These are phyloP conservation scores for Lagenidium giganteum DNA, from an alignment of 352 stramenopile genomes.

Conservation along the genomic window DNA sequence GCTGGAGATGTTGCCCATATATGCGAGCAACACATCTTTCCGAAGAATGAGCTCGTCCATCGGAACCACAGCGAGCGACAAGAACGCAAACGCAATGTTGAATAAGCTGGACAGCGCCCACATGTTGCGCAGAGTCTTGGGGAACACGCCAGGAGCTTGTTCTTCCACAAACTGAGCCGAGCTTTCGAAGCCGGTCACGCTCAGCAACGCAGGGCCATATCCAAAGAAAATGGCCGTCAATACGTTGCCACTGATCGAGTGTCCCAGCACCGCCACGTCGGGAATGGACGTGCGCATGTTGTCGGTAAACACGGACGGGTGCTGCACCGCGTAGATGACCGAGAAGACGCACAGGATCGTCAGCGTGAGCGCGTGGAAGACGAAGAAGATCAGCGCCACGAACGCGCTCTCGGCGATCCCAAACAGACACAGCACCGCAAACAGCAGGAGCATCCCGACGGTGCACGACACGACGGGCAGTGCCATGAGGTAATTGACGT, in stretches of 20 bases:
- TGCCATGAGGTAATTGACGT: slow-evolving; percentile 62
- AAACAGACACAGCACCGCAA: slow-evolving; percentile 65
- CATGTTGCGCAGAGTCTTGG: slow-evolving; percentile 81
- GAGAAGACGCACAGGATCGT: slow-evolving; percentile 39
- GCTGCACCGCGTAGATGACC: slow-evolving; percentile 40
- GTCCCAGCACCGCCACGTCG: slow-evolving; percentile 21
- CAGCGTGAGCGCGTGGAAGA: slow-evolving; percentile 58
- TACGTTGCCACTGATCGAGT: slow-evolving; percentile 16
- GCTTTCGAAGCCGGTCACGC: slow-evolving; percentile 82
- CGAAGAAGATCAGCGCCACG: slow-evolving; percentile 76
- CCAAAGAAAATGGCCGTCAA: slow-evolving; percentile 49
- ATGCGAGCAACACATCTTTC: slow-evolving; percentile 53
- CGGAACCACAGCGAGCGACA: slow-evolving; percentile 62
- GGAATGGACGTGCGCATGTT: slow-evolving; percentile 53
- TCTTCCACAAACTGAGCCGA: slow-evolving; percentile 84
- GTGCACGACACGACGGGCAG: slow-evolving; percentile 37
- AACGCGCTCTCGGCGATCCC: slow-evolving; percentile 74
- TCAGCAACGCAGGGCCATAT: slow-evolving; percentile 60
- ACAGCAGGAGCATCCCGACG: slow-evolving; percentile 52
- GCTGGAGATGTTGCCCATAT: slow-evolving; percentile 37
- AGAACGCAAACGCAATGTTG: slow-evolving; percentile 68
- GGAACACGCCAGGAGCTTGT: slow-evolving; percentile 72
- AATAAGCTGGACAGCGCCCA: slow-evolving; percentile 71
- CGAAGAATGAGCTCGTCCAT: slow-evolving; percentile 52
- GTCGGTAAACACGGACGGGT: slow-evolving; percentile 44